Percentiles rank a stretch among this genome's conserved stretches.
Conservation (phyloP, 495 filamentous ascomycete genomes). For the Cercophora newfieldiana region DNA sequence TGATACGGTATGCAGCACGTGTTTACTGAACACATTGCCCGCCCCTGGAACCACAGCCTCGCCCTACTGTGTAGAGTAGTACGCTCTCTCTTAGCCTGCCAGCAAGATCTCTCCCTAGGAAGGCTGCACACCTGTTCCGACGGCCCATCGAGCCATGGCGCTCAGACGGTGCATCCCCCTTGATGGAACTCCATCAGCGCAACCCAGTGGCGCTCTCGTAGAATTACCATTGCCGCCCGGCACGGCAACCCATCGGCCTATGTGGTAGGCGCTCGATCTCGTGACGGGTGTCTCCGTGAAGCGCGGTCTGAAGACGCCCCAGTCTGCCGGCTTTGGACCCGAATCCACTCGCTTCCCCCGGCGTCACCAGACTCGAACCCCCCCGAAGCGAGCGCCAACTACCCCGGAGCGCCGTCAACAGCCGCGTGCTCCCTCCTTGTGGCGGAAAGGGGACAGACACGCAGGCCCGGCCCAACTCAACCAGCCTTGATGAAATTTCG, state of each 20-base stretch:
- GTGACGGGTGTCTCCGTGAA: neutral
- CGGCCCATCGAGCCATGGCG: slow-evolving; percentile 3
- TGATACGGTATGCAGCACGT: neutral
- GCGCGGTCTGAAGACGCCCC: neutral
- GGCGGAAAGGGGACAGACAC: neutral
- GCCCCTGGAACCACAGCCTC: neutral
- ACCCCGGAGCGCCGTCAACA: neutral
- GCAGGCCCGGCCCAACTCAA: neutral
- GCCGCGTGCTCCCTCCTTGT: neutral
- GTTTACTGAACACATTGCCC: neutral
- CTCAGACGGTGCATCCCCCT: neutral
- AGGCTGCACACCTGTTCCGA: neutral
- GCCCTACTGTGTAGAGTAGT: neutral
- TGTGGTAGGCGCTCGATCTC: neutral
- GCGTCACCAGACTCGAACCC: neutral
- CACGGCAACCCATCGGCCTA: neutral
- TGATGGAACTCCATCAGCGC: neutral
- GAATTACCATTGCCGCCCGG: neutral
- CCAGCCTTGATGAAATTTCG: neutral
- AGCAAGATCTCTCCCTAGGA: neutral
- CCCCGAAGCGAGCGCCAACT: neutral
- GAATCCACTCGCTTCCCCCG: neutral
- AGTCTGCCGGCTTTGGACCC: neutral
- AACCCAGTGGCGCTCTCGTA: neutral
- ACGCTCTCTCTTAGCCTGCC: neutral